Evolutionary conservation across 768 basidiomycete genomes (phyloP), one percentile per base, ranked within the genome.

Genomic region (Tricholoma terreum): DNA sequence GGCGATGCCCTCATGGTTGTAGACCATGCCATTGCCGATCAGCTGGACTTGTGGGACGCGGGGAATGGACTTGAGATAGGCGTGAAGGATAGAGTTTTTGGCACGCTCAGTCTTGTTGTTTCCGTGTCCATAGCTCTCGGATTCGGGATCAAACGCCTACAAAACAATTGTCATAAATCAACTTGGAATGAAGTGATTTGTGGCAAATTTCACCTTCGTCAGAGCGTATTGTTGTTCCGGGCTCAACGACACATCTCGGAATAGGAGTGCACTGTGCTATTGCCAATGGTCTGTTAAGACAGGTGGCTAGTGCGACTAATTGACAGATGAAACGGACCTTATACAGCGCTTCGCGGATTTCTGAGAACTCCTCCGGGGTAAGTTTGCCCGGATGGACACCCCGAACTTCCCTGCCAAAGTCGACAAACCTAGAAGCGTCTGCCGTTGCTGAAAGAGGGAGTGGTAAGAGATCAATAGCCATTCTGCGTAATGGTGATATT

Each of bases 41-140:
- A 95, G 84, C 69, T 96, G 94, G 1, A 96, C 94, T 67, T 94
- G 90, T 1, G 91, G 90, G 1, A 89, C 85, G 21, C 87, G 81
- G 1, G 94, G 92, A 59, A 96, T 92, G 36, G 90, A 94, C 78
- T 93, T 95, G 64, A 94, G 82, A 68, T 94, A 90, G 0, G 92
- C 89, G 67, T 93, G 91, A 12, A 94, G 83, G 64, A 94, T 88
- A 3, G 92, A 93, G 65, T 87, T 87, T 64, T 79, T 81, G 19
- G 85, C 84, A 43, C 75, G 73, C 54, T 85, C 82, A 0, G 89
- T 92, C 78, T 92, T 91, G 77, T 92, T 91, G 71, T 92, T 92
- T 2, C 92, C 91, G 64, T 94, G 92, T 0, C 93, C 92, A 64
- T 94, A 94, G 62, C 71, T 83, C 63, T 80, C 77, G 1, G 76